These are phyloP conservation scores for Phalaenopsis aphrodite DNA, from an alignment of 106 monocot species.

Conservation along the genomic window DNA sequence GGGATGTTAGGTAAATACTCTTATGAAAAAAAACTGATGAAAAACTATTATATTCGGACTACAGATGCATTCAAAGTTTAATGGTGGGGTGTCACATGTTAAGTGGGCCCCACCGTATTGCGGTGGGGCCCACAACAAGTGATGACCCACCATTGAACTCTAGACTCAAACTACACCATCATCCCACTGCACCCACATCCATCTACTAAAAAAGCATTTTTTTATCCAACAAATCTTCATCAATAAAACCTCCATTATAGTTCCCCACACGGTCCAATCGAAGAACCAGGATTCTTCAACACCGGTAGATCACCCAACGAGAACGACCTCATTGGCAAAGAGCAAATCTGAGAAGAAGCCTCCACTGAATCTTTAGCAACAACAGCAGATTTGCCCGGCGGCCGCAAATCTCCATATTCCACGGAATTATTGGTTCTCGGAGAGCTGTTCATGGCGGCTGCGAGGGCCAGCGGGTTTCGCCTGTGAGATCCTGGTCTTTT, in stretches of 20 bases:
- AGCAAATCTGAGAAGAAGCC: conserved; percentile 13
- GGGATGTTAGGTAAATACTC: too few species aligned
- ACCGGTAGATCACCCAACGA: conserved; percentile 33
- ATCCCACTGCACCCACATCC: too few species aligned
- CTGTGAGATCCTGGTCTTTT: conserved; percentile 20
- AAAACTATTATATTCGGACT: too few species aligned
- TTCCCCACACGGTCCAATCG: neutral
- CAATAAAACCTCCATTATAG: neutral
- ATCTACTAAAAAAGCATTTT: too few species aligned
- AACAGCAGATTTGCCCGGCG: conserved; percentile 6
- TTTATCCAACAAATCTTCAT: neutral
- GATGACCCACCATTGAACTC: too few species aligned
- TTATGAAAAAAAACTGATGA: too few species aligned
- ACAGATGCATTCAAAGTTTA: too few species aligned
- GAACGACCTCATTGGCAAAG: conserved; percentile 31
- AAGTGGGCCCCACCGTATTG: too few species aligned
- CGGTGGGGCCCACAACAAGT: too few species aligned
- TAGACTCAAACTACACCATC: too few species aligned
- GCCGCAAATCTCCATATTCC: neutral
- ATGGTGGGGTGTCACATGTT: too few species aligned
- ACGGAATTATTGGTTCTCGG: neutral
- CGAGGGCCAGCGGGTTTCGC: conserved; percentile 7
- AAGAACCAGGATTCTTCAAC: neutral
- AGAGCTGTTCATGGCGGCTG: conserved; percentile 6
- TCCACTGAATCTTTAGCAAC: neutral